These are phyloP conservation scores for Capsicum pubescens DNA, from an alignment of 257 asterid species.

Conservation along the genomic window DNA sequence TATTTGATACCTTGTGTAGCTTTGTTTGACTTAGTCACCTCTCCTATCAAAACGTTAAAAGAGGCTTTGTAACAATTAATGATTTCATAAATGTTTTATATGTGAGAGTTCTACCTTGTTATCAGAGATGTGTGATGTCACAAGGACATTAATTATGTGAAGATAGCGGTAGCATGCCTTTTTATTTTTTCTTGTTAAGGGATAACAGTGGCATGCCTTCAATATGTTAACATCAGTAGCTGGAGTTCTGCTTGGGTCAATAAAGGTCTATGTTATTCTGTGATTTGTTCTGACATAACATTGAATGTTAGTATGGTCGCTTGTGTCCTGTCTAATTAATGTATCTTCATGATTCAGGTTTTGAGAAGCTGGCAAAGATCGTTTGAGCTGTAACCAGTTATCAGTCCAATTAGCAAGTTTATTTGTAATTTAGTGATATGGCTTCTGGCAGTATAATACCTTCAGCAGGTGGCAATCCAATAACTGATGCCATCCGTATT, in stretches of 20 bases:
- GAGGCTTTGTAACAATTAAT: not conserved
- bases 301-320: not conserved
- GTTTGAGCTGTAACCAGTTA: not conserved
- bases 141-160: not conserved
- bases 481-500: conserved; percentile 62
- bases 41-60: not conserved
- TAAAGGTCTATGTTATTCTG: not conserved
- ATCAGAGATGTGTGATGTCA: not conserved
- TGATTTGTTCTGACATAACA: not conserved
- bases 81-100: not conserved
- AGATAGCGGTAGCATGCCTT: not conserved
- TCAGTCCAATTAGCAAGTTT: conserved; percentile 19
- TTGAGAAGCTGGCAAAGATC: conserved; percentile 30
- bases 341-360: conserved; percentile 29
- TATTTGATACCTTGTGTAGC: not conserved
- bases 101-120: not conserved
- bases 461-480: conserved; percentile 50
- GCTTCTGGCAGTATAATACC: conserved; percentile 55
- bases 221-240: not conserved
- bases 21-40: not conserved
- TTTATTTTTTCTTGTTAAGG: no score
- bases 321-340: not conserved
- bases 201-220: not conserved
- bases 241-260: not conserved
- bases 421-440: conserved; percentile 36